Evolutionary conservation across 177 flowering plant species (phyloP).

Genomic region (Vitis hybrid): DNA sequence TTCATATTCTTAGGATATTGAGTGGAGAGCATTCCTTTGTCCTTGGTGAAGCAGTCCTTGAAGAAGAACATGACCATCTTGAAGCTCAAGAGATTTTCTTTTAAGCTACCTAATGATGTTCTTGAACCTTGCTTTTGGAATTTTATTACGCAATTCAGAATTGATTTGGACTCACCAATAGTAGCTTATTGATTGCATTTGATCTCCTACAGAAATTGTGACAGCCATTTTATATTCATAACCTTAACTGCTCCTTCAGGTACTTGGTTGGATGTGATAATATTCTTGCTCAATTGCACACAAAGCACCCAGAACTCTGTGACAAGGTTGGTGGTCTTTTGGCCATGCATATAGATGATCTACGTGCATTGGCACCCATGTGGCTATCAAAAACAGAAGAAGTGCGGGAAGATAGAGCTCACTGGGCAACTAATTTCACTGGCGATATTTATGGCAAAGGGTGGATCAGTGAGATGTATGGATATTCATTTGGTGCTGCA

Average conservation of each 20-base stretch:
- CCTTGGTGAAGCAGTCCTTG: neutral
- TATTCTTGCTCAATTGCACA: slow-evolving; percentile 79
- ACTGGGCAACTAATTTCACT: slow-evolving; percentile 90
- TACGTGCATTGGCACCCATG: slow-evolving; percentile 84
- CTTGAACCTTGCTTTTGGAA: neutral
- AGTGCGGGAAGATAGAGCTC: slow-evolving; percentile 89
- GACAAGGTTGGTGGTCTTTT: slow-evolving; percentile 98
- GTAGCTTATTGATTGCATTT: neutral
- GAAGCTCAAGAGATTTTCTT: neutral
- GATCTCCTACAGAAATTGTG: neutral
- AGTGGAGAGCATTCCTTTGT: neutral
- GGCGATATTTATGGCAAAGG: slow-evolving; percentile 94
- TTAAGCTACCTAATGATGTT: neutral
- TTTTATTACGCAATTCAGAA: neutral
- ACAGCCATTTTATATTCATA: neutral
- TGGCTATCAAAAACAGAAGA: slow-evolving; percentile 99
- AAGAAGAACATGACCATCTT: neutral
- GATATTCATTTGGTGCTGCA: slow-evolving; percentile 99
- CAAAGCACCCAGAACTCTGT: slow-evolving; percentile 86
- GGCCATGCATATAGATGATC: slow-evolving; percentile 97
- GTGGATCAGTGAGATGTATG: slow-evolving; percentile 99
- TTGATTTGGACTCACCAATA: neutral
- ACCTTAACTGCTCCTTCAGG: slow-evolving; percentile 33
- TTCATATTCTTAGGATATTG: neutral
- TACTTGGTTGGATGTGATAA: slow-evolving; percentile 95